Evolutionary conservation across 129 eudicot species (phyloP).

Genomic region (Mikania micrantha): DNA sequence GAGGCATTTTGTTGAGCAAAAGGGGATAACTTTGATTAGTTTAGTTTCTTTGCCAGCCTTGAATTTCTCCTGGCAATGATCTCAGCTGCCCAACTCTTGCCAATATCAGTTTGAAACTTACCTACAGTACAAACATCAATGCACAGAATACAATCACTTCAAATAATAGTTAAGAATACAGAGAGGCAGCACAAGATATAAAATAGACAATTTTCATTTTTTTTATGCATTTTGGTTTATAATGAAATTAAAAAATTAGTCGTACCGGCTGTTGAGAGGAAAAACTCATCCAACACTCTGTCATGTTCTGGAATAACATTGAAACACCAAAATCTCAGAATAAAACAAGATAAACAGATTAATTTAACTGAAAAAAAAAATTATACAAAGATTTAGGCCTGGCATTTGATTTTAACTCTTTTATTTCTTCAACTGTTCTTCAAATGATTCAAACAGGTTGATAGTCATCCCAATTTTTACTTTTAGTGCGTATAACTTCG

Average conservation of each 20-base stretch:
- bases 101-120: slow-evolving; percentile 85
- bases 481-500: neutral
- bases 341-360: neutral
- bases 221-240: neutral
- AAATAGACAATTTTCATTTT: neutral
- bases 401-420: too few relatives aligned
- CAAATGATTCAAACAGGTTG: neutral
- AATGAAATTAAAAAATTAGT: neutral
- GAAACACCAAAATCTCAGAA: slow-evolving; percentile 9
- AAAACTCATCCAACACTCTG: slow-evolving; percentile 84
- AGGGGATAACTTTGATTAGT: slow-evolving; percentile 11
- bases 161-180: neutral
- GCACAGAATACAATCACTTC: slow-evolving; percentile 1
- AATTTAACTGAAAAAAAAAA: neutral
- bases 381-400: too few relatives aligned
- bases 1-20: slow-evolving; percentile 7
- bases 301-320: slow-evolving; percentile 68
- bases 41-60: slow-evolving; percentile 37
- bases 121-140: slow-evolving; percentile 37
- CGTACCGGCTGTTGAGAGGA: slow-evolving; percentile 92
- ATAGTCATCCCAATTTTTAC: neutral
- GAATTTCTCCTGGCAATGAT: slow-evolving; percentile 71
- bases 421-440: neutral
- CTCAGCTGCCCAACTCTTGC: slow-evolving; percentile 99
- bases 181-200: neutral